phyloP scores from a whole-genome alignment of 495 filamentous ascomycete genomes.

The Neurospora hispaniola region DNA sequence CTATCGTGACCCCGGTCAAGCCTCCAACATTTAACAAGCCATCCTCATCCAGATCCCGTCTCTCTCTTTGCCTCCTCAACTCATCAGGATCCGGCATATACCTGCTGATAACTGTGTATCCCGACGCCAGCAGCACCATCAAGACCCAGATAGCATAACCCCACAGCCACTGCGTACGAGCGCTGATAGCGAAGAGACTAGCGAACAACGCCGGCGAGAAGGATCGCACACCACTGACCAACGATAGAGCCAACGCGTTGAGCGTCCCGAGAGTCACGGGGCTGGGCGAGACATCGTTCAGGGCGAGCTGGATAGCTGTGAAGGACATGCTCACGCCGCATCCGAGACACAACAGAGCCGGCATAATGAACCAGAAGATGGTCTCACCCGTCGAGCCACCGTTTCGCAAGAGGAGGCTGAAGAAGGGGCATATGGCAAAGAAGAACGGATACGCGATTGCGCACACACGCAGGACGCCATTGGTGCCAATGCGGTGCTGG shows the following conservation, averaged over 20 bases:
- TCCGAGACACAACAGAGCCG: constrained; percentile 31
- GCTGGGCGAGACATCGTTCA: constrained; percentile 58
- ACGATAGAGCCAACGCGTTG: constrained; percentile 51
- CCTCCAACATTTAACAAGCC: background rate
- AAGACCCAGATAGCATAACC: constrained; percentile 61
- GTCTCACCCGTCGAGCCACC: constrained; percentile 17
- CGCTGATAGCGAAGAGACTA: constrained; percentile 51
- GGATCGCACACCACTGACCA: constrained; percentile 40
- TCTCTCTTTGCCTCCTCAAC: constrained; percentile 19
- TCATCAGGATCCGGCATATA: constrained; percentile 41
- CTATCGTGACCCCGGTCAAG: background rate
- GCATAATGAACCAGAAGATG: constrained; percentile 46
- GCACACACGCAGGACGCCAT: constrained; percentile 45
- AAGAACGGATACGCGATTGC: constrained; percentile 47
- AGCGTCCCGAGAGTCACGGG: constrained; percentile 49
- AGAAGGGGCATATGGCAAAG: constrained; percentile 37
- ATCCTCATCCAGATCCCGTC: constrained; percentile 1
- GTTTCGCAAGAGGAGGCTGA: constrained; percentile 41
- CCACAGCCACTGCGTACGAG: constrained; percentile 40
- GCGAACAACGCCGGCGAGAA: constrained; percentile 51
- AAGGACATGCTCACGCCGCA: constrained; percentile 59
- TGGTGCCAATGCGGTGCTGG: constrained; percentile 48
- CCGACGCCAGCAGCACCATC: constrained; percentile 35
- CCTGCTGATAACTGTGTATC: constrained; percentile 31
- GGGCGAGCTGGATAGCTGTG: constrained; percentile 53